These are phyloP conservation scores for Pseudopyrenochaeta lycopersici DNA, from an alignment of 2,329 filamentous ascomycete species.

Conservation along the genomic window DNA sequence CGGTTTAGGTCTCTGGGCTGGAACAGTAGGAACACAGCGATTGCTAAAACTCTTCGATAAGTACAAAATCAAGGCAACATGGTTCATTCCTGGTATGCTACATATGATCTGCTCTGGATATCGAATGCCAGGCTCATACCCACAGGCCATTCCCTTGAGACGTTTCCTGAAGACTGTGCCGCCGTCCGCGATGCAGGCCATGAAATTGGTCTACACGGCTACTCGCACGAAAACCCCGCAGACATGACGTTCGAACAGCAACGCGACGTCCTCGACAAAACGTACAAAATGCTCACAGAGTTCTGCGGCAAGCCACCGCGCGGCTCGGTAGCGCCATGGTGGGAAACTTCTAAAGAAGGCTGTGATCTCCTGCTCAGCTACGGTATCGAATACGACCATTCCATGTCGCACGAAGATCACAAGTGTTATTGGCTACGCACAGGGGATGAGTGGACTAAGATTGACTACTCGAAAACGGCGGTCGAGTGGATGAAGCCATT, in stretches of 20 bases:
- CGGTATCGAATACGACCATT: slow-evolving; percentile 75
- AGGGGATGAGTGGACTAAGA: slow-evolving; percentile 73
- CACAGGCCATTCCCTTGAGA: slow-evolving; percentile 73
- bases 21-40: slow-evolving; percentile 72
- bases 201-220: slow-evolving; percentile 74
- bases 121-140: slow-evolving; percentile 41
- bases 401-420: slow-evolving; percentile 72
- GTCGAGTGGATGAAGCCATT: slow-evolving; percentile 74
- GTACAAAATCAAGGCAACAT: slow-evolving; percentile 75
- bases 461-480: slow-evolving; percentile 70
- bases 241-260: slow-evolving; percentile 80
- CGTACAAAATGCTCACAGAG: slow-evolving; percentile 73
- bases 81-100: slow-evolving; percentile 67
- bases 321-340: slow-evolving; percentile 78
- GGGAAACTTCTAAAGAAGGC: slow-evolving; percentile 75
- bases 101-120: slow-evolving; percentile 74
- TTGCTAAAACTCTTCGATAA: slow-evolving; percentile 78
- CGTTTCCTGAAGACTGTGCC: slow-evolving; percentile 72
- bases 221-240: slow-evolving; percentile 76
- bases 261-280: slow-evolving; percentile 77
- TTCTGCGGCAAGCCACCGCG: slow-evolving; percentile 75
- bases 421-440: slow-evolving; percentile 71
- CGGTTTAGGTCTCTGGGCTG: slow-evolving; percentile 69
- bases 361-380: slow-evolving; percentile 71
- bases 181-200: slow-evolving; percentile 70